Conservation (phyloP, 345 rosid genomes). For the Kandelia obovata region DNA sequence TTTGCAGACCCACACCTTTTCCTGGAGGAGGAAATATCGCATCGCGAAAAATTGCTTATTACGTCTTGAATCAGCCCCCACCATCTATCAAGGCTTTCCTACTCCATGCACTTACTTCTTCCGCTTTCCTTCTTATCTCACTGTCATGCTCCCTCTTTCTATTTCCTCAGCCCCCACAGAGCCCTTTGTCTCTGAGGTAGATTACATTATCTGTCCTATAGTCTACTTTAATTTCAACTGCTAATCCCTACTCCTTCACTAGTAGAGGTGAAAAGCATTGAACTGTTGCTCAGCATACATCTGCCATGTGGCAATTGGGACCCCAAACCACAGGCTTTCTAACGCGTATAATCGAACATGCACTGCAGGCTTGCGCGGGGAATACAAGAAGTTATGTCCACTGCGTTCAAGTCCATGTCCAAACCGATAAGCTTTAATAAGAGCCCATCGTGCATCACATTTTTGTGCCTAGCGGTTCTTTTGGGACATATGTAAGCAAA, state of each 20-base stretch:
- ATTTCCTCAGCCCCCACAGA: conserved; percentile 4
- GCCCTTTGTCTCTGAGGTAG: neutral
- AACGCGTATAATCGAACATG: neutral
- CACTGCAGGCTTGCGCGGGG: conserved; percentile 15
- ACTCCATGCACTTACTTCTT: conserved; percentile 1
- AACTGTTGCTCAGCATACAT: conserved; percentile 18
- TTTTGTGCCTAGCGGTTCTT: no score
- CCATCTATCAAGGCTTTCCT: conserved; percentile 6
- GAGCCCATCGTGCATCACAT: no score
- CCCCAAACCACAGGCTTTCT: conserved; percentile 17
- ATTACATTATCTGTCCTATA: neutral
- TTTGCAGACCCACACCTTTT: no score
- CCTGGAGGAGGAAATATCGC: no score
- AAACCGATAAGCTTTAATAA: no score
- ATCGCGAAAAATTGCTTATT: neutral
- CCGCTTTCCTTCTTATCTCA: conserved; percentile 4
- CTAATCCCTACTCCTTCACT: conserved; percentile 18
- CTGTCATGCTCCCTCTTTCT: conserved; percentile 12
- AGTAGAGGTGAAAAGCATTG: neutral
- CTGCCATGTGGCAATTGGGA: conserved; percentile 20
- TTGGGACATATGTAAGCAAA: no score
- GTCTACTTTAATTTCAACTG: conserved; percentile 16
- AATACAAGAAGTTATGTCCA: conserved; percentile 9
- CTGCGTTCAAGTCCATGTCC: neutral
- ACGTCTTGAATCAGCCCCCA: conserved; percentile 14